These are phyloP conservation scores for Starmerella bombicola DNA, from an alignment of 805 yeast species.

Conservation along the genomic window DNA sequence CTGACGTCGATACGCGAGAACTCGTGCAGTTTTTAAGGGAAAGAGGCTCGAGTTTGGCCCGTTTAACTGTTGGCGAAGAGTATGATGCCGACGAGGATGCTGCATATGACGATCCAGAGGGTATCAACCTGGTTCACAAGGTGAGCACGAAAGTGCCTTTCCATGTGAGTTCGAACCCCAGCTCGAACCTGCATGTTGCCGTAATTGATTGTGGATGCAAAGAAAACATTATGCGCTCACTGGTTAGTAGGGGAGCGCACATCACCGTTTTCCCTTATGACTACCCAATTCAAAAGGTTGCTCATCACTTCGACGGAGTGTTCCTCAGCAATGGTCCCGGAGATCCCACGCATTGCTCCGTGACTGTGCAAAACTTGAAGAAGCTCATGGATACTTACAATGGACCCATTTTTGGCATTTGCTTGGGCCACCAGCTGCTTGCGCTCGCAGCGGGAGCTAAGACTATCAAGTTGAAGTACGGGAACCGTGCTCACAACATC, in stretches of 20 bases:
- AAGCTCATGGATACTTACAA: slow-evolving; percentile 54
- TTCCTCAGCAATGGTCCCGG: slow-evolving; percentile 96
- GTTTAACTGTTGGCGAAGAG: slow-evolving; percentile 79
- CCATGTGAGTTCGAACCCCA: slow-evolving; percentile 43
- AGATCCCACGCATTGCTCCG: slow-evolving; percentile 82
- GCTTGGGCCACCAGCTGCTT: slow-evolving; percentile 92
- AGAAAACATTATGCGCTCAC: slow-evolving; percentile 88
- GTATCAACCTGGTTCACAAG: slow-evolving; percentile 77
- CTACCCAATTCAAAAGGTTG: slow-evolving; percentile 83
- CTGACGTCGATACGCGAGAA: slow-evolving; percentile 96
- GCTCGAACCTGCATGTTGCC: slow-evolving; percentile 65
- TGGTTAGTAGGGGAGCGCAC: slow-evolving; percentile 90
- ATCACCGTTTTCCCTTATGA: slow-evolving; percentile 94
- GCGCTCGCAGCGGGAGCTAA: slow-evolving; percentile 92
- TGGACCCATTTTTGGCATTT: slow-evolving; percentile 86
- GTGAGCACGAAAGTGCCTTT: slow-evolving; percentile 94
- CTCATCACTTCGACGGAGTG: slow-evolving; percentile 85
- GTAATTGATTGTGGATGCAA: slow-evolving; percentile 97
- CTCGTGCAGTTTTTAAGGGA: slow-evolving; percentile 88
- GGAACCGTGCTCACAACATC: slow-evolving; percentile 97
- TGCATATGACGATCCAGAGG: slow-evolving; percentile 81
- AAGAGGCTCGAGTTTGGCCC: slow-evolving; percentile 87
- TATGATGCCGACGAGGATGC: slow-evolving; percentile 87
- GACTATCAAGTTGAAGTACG: slow-evolving; percentile 86
- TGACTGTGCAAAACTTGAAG: slow-evolving; percentile 62